Evolutionary conservation across 2,329 filamentous ascomycete genomes (phyloP), one percentile per base, ranked within the genome.

Genomic region (Verticillium longisporum): DNA sequence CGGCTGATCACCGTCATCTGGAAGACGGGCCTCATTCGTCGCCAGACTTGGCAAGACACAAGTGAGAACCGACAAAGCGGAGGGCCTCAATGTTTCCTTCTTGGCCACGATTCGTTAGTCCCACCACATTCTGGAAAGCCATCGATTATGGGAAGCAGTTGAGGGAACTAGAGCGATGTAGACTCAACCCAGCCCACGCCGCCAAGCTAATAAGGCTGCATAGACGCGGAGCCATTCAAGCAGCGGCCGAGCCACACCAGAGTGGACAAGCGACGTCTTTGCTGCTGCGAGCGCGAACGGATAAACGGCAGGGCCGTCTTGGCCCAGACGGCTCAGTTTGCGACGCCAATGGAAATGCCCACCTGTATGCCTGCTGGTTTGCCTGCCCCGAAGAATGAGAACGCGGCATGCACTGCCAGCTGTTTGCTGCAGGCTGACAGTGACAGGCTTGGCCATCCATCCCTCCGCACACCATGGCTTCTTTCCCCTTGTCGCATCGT

Each of bases 401-500:
- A 7, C 3, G 18, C 6, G 45, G 9, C n/a, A 26, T 26, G 45
- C 45, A 50, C n/a, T 50, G 45, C 45, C 45, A 50, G 18, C 45
- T 50, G 45, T 50, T 50, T 18, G 21, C 21, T 18, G 45, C 45
- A 5, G 21, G 45, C 45, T 50, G 45, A 50, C 45, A 50, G 45
- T 4, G 15, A 15, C 38, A 5, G 15, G 36, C 36, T 15, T 14
- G 38, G 26, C 26, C 26, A 26, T 26, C 26, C 26, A 4, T 26
- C 26, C 26, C 26, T 26, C 26, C 26, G 26, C 26, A 26, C 3
- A 11, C 7, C 7, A 26, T 50, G 45, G 10, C 45, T 21, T 5
- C 7, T 9, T 59, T 34, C 54, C 33, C 58, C 61, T 21, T 33
- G 41, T 57, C 56, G 34, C 14, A 61, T n/a, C 15, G 54, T 61